A percentile compares a stretch with the other conserved stretches of the same genome.
Evolutionary conservation across 148 eudicot species (phyloP).

Genomic region (Oxyria digyna): DNA sequence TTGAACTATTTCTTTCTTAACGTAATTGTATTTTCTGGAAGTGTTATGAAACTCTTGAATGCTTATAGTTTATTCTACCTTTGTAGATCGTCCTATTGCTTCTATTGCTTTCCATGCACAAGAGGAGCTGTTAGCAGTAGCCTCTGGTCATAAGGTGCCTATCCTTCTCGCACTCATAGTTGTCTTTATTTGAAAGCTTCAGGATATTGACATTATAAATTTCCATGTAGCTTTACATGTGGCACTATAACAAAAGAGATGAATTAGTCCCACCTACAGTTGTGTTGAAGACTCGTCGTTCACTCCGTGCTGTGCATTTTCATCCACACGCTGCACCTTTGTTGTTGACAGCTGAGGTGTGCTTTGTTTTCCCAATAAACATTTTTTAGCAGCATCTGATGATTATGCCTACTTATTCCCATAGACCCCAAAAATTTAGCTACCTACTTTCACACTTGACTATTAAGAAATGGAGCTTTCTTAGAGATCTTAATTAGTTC

Average conservation of each 20-base stretch:
- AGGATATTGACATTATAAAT: background rate
- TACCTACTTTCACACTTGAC: background rate
- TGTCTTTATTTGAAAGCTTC: background rate
- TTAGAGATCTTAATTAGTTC: no score
- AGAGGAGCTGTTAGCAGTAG: constrained; percentile 94
- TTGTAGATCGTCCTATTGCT: constrained; percentile 92
- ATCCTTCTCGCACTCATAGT: background rate
- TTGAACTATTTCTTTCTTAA: background rate
- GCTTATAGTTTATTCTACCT: constrained; percentile 2
- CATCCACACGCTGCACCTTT: constrained; percentile 94
- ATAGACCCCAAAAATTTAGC: no score
- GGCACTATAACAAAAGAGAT: constrained; percentile 88
- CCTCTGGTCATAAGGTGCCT: constrained; percentile 94
- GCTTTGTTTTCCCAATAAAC: background rate
- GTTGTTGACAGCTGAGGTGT: constrained; percentile 95
- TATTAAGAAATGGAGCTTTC: no score
- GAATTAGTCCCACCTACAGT: constrained; percentile 64
- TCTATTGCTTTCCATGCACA: constrained; percentile 96
- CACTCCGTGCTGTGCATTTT: constrained; percentile 97
- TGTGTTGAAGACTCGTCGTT: constrained; percentile 80
- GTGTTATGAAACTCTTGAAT: background rate
- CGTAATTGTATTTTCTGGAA: background rate
- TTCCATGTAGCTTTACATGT: constrained; percentile 60
- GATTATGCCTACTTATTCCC: no score
- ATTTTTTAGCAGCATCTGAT: no score